Percentiles rank a stretch among this genome's conserved stretches.
phyloP scores from a whole-genome alignment of 2,329 filamentous ascomycete species.

The Aspergillus nomiae region DNA sequence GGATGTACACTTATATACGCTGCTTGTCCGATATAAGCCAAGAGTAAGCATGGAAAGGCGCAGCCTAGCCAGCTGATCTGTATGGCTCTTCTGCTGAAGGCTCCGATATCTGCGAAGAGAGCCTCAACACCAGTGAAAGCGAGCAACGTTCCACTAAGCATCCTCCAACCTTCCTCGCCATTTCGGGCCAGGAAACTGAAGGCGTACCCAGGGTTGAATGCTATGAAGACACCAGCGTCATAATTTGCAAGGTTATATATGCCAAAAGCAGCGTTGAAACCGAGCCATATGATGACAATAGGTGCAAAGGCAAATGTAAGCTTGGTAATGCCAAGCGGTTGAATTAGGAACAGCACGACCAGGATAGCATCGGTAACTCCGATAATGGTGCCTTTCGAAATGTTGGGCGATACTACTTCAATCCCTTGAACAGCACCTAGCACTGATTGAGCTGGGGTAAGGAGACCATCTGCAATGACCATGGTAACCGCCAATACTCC shows the following conservation, averaged over 20 bases:
- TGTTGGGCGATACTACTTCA: conserved; percentile 50
- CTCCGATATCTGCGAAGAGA: conserved; percentile 75
- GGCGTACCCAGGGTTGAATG: conserved; percentile 54
- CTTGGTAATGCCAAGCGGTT: conserved; percentile 57
- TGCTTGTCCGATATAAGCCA: conserved; percentile 70
- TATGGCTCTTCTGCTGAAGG: conserved; percentile 69
- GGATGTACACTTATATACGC: conserved; percentile 66
- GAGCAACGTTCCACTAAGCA: conserved; percentile 65
- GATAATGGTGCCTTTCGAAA: conserved; percentile 50
- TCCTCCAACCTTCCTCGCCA: conserved; percentile 53
- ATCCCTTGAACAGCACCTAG: conserved; percentile 59
- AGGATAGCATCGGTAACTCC: conserved; percentile 57
- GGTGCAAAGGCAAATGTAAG: conserved; percentile 55
- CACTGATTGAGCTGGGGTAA: conserved; percentile 61
- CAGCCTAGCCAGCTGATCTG: conserved; percentile 72
- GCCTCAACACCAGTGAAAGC: conserved; percentile 79
- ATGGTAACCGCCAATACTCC: conserved; percentile 57
- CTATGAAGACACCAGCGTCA: conserved; percentile 54
- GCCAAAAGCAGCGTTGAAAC: conserved; percentile 55
- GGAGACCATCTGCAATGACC: conserved; percentile 58
- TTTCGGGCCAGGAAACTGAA: conserved; percentile 54
- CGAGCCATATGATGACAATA: conserved; percentile 59
- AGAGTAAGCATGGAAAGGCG: conserved; percentile 65
- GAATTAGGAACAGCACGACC: conserved; percentile 55
- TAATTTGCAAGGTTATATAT: conserved; percentile 54